A percentile compares a stretch with the other conserved stretches of the same genome.
Conservation (phyloP, 2,329 filamentous ascomycete species). For the Fusarium sp. region DNA sequence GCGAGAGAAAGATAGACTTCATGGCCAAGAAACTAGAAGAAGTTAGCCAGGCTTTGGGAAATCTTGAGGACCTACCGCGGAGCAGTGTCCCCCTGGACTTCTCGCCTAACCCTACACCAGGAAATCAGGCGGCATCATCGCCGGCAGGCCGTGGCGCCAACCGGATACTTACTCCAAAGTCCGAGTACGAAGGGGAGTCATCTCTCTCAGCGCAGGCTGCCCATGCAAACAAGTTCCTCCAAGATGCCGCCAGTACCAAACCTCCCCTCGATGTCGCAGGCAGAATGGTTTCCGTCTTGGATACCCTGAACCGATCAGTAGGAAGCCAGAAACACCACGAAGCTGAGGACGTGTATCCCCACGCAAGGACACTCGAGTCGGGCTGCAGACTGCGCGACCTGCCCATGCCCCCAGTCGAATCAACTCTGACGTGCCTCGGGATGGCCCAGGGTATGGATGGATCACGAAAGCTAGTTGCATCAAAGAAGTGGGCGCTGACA, state of each 20-base stretch:
- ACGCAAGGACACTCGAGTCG: not conserved
- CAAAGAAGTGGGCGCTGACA: no score
- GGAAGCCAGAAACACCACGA: no score
- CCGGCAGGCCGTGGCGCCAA: not conserved
- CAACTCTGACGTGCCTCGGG: not conserved
- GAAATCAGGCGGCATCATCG: not conserved
- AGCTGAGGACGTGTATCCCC: not conserved
- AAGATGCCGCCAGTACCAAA: constrained; percentile 30
- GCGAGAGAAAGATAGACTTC: not conserved
- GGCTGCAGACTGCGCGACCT: not conserved
- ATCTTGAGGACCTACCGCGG: not conserved
- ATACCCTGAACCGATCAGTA: not conserved
- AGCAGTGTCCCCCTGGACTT: no score
- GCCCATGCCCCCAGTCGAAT: not conserved
- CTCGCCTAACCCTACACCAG: no score
- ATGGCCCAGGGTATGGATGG: not conserved
- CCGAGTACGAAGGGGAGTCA: not conserved
- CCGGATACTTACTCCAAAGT: not conserved
- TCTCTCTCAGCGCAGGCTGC: constrained; percentile 23
- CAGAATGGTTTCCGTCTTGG: constrained; percentile 25
- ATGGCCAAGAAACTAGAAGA: not conserved
- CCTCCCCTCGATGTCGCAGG: constrained; percentile 17
- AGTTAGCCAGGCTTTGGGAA: not conserved
- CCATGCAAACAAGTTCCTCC: constrained; percentile 35
- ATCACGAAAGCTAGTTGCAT: not conserved